These are phyloP conservation scores for Hapsidospora chrysogenum DNA, from an alignment of 495 filamentous ascomycete species.

Conservation along the genomic window DNA sequence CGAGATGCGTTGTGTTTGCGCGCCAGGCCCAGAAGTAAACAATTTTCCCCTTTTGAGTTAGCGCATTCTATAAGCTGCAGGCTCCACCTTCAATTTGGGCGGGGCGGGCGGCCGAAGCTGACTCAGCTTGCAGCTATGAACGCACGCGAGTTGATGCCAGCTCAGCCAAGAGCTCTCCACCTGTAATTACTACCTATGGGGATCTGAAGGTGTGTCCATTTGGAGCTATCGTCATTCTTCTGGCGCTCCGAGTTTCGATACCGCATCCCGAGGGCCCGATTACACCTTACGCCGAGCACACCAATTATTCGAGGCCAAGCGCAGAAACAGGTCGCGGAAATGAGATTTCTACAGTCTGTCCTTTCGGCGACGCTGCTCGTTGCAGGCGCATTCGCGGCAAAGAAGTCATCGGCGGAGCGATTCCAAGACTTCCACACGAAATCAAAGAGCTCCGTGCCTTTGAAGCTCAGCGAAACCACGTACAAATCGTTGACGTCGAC, in stretches of 20 bases:
- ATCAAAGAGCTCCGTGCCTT: slow-evolving; percentile 43
- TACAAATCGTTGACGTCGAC: slow-evolving; percentile 60
- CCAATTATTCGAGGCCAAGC: too few relatives aligned
- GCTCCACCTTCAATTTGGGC: too few relatives aligned
- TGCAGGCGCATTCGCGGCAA: slow-evolving; percentile 36
- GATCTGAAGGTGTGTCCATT: background rate
- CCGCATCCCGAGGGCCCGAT: too few relatives aligned
- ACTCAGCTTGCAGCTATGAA: too few relatives aligned
- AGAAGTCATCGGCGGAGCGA: slow-evolving; percentile 31
- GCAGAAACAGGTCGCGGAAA: slow-evolving; percentile 12
- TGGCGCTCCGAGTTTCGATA: too few relatives aligned
- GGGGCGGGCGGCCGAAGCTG: too few relatives aligned
- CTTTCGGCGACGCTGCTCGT: slow-evolving; percentile 36
- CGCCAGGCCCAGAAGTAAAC: too few relatives aligned
- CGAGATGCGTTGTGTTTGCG: too few relatives aligned
- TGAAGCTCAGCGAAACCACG: slow-evolving; percentile 58
- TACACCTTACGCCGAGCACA: background rate
- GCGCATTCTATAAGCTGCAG: too few relatives aligned
- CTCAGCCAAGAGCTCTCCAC: too few relatives aligned
- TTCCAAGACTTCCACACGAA: slow-evolving; percentile 55
- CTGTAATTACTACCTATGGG: background rate
- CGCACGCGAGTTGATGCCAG: too few relatives aligned
- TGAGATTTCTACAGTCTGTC: slow-evolving; percentile 40
- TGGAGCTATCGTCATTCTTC: slow-evolving; percentile 1
- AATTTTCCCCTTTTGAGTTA: too few relatives aligned